phyloP scores from a whole-genome alignment of 352 stramenopile species.

The Globisporangium echinulatum region DNA sequence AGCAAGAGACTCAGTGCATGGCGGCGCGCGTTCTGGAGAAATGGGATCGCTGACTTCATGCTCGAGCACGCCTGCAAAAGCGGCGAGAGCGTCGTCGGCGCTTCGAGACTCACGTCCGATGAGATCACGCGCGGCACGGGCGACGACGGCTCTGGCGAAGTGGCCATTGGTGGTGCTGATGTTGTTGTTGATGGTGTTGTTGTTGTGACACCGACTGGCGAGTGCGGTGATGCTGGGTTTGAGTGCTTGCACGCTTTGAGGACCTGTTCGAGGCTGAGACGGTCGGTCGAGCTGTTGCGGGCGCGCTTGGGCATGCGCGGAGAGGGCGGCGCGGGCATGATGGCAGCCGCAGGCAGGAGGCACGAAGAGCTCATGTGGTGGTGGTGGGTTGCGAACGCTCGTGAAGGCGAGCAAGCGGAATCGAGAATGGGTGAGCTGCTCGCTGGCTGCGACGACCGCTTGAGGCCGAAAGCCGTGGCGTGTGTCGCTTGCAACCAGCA shows the following conservation, averaged over 20 bases:
- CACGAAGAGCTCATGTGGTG: conserved; percentile 55
- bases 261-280: conserved; percentile 40
- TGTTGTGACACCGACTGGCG: conserved; percentile 13
- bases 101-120: conserved; percentile 4
- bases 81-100: conserved; percentile 15
- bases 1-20: conserved; percentile 60
- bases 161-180: too few relatives aligned
- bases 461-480: not conserved
- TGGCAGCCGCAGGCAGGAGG: conserved; percentile 33
- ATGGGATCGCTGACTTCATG: conserved; percentile 64
- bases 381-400: not conserved
- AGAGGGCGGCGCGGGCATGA: conserved; percentile 11
- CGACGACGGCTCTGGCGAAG: not conserved
- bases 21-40: conserved; percentile 68
- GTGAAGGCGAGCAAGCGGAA: not conserved
- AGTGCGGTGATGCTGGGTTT: conserved; percentile 40
- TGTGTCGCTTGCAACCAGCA: not conserved
- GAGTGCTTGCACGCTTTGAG: conserved; percentile 62
- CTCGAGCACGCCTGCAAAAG: conserved; percentile 46
- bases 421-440: conserved; percentile 5
- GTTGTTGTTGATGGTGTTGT: not conserved
- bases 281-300: conserved; percentile 38
- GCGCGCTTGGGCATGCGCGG: conserved; percentile 48
- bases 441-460: not conserved
- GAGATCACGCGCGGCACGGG: conserved; percentile 12